A percentile compares a stretch with the other conserved stretches of the same genome.
These are phyloP conservation scores for Candida dajiaensis DNA, from an alignment of 805 yeast genomes.

Conservation along the genomic window DNA sequence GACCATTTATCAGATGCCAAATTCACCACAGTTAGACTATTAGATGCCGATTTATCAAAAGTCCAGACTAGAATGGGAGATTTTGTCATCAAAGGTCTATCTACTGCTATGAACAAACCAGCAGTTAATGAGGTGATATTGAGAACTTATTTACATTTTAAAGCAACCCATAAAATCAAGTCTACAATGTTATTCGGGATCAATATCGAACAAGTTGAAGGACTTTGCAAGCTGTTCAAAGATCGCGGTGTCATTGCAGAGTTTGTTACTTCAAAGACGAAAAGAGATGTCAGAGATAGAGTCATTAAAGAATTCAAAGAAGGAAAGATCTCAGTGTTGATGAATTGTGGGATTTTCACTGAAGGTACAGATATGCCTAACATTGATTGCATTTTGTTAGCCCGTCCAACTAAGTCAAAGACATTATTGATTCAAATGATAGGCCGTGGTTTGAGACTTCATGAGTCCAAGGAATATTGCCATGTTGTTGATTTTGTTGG, in stretches of 20 bases:
- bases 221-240: constrained; percentile 47
- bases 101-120: constrained; percentile 48
- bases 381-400: constrained; percentile 72
- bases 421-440: constrained; percentile 79
- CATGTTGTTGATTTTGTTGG: constrained; percentile 77
- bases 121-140: constrained; percentile 52
- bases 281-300: constrained; percentile 40
- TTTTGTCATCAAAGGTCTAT: constrained; percentile 44
- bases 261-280: constrained; percentile 64
- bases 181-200: constrained; percentile 78
- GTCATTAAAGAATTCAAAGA: constrained; percentile 52
- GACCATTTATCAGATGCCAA: constrained; percentile 67
- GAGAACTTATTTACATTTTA: constrained; percentile 43
- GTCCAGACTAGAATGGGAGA: constrained; percentile 36
- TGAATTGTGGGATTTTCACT: constrained; percentile 87
- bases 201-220: constrained; percentile 58
- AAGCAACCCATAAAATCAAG: constrained; percentile 34
- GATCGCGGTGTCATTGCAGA: constrained; percentile 61
- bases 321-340: constrained; percentile 62
- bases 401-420: constrained; percentile 75
- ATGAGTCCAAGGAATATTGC: constrained; percentile 57
- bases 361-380: constrained; percentile 95
- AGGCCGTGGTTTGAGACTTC: constrained; percentile 78
- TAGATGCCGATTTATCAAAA: constrained; percentile 38
- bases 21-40: constrained; percentile 48